A percentile compares a stretch with the other conserved stretches of the same genome.
Evolutionary conservation across 2,329 filamentous ascomycete species (phyloP).

Genomic region (Fusarium odoratissimum): DNA sequence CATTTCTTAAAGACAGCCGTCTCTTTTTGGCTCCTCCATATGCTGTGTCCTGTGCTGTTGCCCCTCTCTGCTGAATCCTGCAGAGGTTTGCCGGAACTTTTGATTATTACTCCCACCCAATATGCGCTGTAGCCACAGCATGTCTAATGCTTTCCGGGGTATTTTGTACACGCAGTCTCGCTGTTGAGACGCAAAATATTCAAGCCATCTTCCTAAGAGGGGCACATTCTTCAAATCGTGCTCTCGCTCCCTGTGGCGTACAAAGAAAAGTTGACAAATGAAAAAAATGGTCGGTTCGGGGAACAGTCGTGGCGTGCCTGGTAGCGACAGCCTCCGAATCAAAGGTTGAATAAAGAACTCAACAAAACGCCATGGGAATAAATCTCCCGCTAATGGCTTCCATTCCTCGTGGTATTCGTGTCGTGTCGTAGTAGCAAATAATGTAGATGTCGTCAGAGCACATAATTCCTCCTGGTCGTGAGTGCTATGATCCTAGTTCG

Average conservation of each 20-base stretch:
- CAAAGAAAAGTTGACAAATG: conserved; percentile 28
- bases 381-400: conserved; percentile 35
- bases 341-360: conserved; percentile 32
- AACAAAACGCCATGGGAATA: conserved; percentile 41
- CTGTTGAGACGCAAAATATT: conserved; percentile 42
- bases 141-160: conserved; percentile 47
- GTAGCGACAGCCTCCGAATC: conserved; percentile 22
- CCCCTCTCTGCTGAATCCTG: conserved; percentile 34
- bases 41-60: conserved; percentile 30
- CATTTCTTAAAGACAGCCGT: conserved; percentile 27
- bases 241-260: conserved; percentile 9
- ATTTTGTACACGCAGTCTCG: conserved; percentile 48
- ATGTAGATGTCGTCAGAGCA: conserved; percentile 34
- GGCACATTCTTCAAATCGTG: conserved; percentile 15
- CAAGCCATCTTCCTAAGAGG: conserved; percentile 14
- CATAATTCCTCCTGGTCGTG: conserved; percentile 24
- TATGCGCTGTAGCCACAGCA: conserved; percentile 45
- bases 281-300: conserved; percentile 20
- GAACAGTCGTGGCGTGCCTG: conserved; percentile 21
- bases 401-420: conserved; percentile 47
- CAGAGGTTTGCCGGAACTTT: conserved; percentile 39
- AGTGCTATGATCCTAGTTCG: background rate
- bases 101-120: conserved; percentile 44
- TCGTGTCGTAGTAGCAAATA: conserved; percentile 42
- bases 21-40: conserved; percentile 29